Conservation (phyloP, 2,329 filamentous ascomycete species). For the Sarocladium brachiariae region DNA sequence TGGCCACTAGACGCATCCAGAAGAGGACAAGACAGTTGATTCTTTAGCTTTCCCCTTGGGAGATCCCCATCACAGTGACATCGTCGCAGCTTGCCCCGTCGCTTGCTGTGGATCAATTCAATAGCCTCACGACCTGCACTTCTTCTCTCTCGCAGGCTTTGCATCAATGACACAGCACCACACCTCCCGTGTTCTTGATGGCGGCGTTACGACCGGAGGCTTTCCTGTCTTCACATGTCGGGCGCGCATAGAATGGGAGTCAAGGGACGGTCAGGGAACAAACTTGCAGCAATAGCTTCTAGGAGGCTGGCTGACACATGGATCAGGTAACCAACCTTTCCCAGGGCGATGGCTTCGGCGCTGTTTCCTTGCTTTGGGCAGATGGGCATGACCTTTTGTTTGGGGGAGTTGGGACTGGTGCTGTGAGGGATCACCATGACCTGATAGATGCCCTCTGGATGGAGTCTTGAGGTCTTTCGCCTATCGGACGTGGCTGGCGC, state of each 20-base stretch:
- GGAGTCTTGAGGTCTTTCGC: not conserved
- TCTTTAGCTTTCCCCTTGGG: not conserved
- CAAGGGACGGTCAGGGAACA: not conserved
- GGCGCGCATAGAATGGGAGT: not conserved
- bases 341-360: conserved; percentile 8
- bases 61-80: conserved; percentile 5
- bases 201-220: not conserved
- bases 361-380: not conserved
- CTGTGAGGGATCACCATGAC: too few species aligned
- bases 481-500: conserved; percentile 1
- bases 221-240: not conserved
- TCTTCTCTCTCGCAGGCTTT: not conserved
- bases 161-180: not conserved
- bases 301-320: not conserved
- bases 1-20: too few species aligned
- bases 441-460: not conserved
- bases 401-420: too few species aligned
- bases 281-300: not conserved
- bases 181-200: not conserved
- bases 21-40: too few species aligned
- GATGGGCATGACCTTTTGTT: conserved; percentile 2
- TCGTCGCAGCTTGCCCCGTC: conserved; percentile 3
- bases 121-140: not conserved
- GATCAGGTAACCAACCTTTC: not conserved
- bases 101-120: not conserved